Evolutionary conservation across 228 moss, liverwort and hornwort species (phyloP).

Genomic region (Sphagnum magellanicum): DNA sequence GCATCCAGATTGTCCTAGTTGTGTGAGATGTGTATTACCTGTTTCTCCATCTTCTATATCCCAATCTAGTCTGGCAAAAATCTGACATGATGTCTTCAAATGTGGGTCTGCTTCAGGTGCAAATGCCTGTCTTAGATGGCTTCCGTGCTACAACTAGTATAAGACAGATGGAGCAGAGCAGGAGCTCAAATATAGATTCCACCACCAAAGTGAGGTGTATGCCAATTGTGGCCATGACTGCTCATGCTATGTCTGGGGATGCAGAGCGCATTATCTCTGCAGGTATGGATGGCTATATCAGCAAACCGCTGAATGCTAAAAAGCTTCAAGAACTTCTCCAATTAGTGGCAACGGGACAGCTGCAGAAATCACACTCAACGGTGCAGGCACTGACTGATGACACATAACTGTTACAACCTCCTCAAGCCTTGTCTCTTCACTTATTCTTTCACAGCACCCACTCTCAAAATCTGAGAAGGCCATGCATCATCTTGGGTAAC

Average conservation of each 20-base stretch:
- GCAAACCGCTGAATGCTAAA: slow-evolving; percentile 60
- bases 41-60: too few relatives aligned
- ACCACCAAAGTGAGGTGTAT: slow-evolving; percentile 19
- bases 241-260: slow-evolving; percentile 63
- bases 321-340: slow-evolving; percentile 62
- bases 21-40: too few relatives aligned
- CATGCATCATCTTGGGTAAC: too few relatives aligned
- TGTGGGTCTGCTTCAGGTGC: slow-evolving; percentile 32
- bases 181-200: slow-evolving; percentile 2
- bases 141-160: slow-evolving; percentile 57
- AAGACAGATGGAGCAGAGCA: slow-evolving; percentile 38
- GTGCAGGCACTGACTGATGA: too few relatives aligned
- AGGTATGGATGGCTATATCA: slow-evolving; percentile 61
- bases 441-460: too few relatives aligned
- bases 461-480: too few relatives aligned
- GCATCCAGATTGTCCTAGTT: too few relatives aligned
- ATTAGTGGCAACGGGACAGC: slow-evolving; percentile 36
- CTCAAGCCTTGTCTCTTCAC: too few relatives aligned
- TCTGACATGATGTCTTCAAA: too few relatives aligned
- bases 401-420: too few relatives aligned
- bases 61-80: too few relatives aligned
- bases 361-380: slow-evolving; percentile 18
- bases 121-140: slow-evolving; percentile 66
- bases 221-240: slow-evolving; percentile 64
- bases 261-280: slow-evolving; percentile 53